Base-by-base conservation (phyloP, 1,284 basidiomycete genomes). In the Ganoderma multipileum region DNA sequence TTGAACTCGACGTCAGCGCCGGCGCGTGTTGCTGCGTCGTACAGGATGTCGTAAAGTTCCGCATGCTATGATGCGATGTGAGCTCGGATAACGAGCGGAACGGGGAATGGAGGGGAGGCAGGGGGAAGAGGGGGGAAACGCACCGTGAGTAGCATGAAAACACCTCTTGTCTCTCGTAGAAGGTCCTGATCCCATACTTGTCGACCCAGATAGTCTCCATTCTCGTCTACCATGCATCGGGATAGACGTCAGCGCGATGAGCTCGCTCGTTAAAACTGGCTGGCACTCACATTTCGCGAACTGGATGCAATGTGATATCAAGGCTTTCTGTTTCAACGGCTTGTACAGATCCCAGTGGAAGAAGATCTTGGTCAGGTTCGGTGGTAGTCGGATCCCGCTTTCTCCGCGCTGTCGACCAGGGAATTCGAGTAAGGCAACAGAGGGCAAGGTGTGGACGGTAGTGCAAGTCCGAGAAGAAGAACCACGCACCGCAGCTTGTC, bases 301-400 rank as follows among this genome's bases (percentile, higher is more conserved):
- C n/a, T 82, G 74, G 20, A 85, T 79, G 1, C 77, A 81, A 58
- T 76, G 76, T n/a, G 83, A 83, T 54, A 81, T 79, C 16, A 81
- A 59, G 2, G 81, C 80, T 47, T 84, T 81, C 12, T 76, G 59
- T 28, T 68, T 68, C 8, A 89, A 69, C 38, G 81, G 74, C 14
- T 81, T 77, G 44, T 78, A 78, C 16, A 89, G 75, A 1, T 88
- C 88, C 89, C 89, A 90, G 59, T 85, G 81, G 65, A 83, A 83
- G 28, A 89, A 77, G 14, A 89, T 83, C 71, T 89, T 89, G 2
- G 87, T 83, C 47, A 86, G 76, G 66, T 90, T 89, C 2, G 88
- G 88, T 50, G 87, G 82, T 65, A 89, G 77, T 16, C 87, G 82
- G 66, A 84, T 78, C 33, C 86, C 86, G 64, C 84, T 83, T 44